These are phyloP conservation scores for Sungouiella thailandica DNA, from an alignment of 805 yeast species.

Conservation along the genomic window DNA sequence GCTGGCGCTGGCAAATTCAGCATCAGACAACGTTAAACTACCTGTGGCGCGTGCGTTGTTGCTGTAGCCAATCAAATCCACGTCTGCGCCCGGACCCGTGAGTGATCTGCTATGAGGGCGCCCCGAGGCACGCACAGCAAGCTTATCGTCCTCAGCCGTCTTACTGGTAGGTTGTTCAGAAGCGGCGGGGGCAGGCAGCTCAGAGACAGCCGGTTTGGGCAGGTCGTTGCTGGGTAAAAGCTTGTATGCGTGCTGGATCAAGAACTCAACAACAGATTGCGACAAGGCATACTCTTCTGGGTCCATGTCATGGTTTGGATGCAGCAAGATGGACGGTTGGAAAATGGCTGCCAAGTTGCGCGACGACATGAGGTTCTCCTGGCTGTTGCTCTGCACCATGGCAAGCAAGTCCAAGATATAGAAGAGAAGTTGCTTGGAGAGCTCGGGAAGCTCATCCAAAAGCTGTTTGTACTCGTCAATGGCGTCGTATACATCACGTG, in stretches of 20 bases:
- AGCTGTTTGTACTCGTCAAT: slow-evolving; percentile 65
- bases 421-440: slow-evolving; percentile 75
- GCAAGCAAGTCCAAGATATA: slow-evolving; percentile 84
- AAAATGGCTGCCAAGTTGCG: slow-evolving; percentile 91
- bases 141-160: slow-evolving; percentile 7
- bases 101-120: slow-evolving; percentile 34
- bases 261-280: slow-evolving; percentile 79
- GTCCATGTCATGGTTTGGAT: slow-evolving; percentile 86
- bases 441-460: slow-evolving; percentile 66
- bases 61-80: slow-evolving; percentile 35
- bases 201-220: not conserved
- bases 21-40: slow-evolving; percentile 12
- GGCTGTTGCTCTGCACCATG: slow-evolving; percentile 74
- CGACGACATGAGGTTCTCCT: slow-evolving; percentile 84
- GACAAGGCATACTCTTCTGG: slow-evolving; percentile 90
- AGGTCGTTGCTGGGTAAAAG: slow-evolving; percentile 53
- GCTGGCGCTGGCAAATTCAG: slow-evolving; percentile 14
- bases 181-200: not conserved
- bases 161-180: slow-evolving; percentile 5
- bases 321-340: slow-evolving; percentile 93
- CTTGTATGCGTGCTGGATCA: slow-evolving; percentile 80
- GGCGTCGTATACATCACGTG: slow-evolving; percentile 62
- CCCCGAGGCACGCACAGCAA: slow-evolving; percentile 6
- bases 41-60: slow-evolving; percentile 10
- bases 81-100: slow-evolving; percentile 25